Base-by-base conservation (phyloP, 352 stramenopile genomes). In the Globisporangium nodosum region DNA sequence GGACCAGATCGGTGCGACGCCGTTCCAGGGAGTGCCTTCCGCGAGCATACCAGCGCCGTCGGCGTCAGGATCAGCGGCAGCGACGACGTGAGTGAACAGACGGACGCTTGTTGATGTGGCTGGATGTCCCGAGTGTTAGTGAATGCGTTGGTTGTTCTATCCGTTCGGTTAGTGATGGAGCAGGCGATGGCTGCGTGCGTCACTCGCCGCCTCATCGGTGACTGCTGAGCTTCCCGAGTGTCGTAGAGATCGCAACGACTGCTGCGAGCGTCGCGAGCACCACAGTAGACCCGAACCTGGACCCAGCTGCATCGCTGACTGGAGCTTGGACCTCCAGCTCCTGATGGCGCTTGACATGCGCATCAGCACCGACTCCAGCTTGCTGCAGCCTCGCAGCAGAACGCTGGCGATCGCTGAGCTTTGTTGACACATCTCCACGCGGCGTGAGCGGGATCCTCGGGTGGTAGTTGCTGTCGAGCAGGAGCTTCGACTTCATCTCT, bases 401-500 rank as follows among this genome's bases (percentile, higher is more conserved):
- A 5, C 11, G 35, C 20, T 52, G 33, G 50, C 12, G 20, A 24
- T 30, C 47, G 43, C 3, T 49, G 24, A 9, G 9, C 45, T 21
- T 33, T 24, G 45, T 54, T 9, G 40, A 7, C 40, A 46, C 18
- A 11, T 54, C 45, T 3, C 51, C 35, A 20, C 46, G 52, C 5
- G 59, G 59, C 5, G 59, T 65, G 24, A 63, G 58, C 11, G 63
- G 59, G 40, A 63, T 56, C 37, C 54, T 48, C 20, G 58, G 63
- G 13, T 46, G 60, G 49, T 51, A 60, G 46, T 64, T 54, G 0
- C 59, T 48, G 6, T 53, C 59, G 31, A 47, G 56, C 42, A 63
- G 61, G 58, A 74, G 69, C 37, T 67, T 74, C 5, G 64, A 54
- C n/a, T 63, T 72, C 68, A 76, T 79, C 16, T 61, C 61, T 47